phyloP scores from a whole-genome alignment of 1,284 basidiomycete species.

The Ustilago sp. region DNA sequence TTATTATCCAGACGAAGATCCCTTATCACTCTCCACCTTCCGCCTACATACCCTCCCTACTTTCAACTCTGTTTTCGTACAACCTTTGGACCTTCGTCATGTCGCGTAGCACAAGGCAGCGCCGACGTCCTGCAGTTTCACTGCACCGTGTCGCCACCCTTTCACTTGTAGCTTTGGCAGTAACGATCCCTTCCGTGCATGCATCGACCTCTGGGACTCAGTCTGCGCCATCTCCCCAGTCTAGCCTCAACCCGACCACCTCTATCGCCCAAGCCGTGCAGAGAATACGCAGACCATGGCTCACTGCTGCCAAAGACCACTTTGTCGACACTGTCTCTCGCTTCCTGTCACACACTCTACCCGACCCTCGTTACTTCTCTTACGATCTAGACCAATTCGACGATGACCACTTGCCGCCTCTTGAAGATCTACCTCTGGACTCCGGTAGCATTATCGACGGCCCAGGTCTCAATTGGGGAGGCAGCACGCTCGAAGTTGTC shows the following conservation, averaged over 20 bases:
- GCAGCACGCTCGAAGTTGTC: conserved; percentile 59
- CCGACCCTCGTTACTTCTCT: conserved; percentile 49
- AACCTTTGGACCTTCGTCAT: conserved; percentile 12
- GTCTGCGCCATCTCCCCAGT: not conserved
- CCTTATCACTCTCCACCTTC: not conserved
- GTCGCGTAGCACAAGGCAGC: conserved; percentile 7
- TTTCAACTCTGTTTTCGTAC: not conserved
- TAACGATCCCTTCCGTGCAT: conserved; percentile 18
- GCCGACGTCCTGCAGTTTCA: conserved; percentile 8
- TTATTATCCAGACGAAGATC: not conserved
- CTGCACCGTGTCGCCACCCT: conserved; percentile 27
- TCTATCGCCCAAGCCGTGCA: conserved; percentile 35
- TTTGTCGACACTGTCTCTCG: conserved; percentile 29
- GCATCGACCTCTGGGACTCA: not conserved
- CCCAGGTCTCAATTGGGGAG: conserved; percentile 55
- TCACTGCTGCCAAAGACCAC: conserved; percentile 30
- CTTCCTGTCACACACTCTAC: conserved; percentile 40
- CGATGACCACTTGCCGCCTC: conserved; percentile 22
- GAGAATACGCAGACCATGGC: conserved; percentile 38
- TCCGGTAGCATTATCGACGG: conserved; percentile 47
- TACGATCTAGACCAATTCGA: conserved; percentile 47
- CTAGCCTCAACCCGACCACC: conserved; percentile 26
- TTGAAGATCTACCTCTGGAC: conserved; percentile 23
- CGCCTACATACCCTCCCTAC: not conserved
- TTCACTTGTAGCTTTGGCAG: conserved; percentile 27